Evolutionary conservation across 345 rosid species (phyloP).

Genomic region (Ceriops decandra): DNA sequence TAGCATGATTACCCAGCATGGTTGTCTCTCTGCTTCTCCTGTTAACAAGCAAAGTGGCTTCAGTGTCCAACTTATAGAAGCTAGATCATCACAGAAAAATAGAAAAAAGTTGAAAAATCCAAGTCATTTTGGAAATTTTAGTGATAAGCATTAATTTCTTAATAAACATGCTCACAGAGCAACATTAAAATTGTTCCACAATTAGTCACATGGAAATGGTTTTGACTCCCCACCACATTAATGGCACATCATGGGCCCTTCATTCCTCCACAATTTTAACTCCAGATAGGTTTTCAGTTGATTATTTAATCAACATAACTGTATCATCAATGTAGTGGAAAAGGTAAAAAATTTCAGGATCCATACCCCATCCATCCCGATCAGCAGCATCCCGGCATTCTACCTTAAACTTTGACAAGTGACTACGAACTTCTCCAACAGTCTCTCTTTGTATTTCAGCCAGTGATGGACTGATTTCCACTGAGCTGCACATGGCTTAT

Average conservation of each 20-base stretch:
- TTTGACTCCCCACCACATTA: neutral
- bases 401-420: slow-evolving; percentile 73
- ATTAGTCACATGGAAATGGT: neutral
- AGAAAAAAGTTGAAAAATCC: no score
- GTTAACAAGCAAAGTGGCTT: slow-evolving; percentile 24
- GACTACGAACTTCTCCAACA: slow-evolving; percentile 79
- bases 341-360: neutral
- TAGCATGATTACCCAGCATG: slow-evolving; percentile 96
- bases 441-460: slow-evolving; percentile 84
- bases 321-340: neutral
- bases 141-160: neutral
- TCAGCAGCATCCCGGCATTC: slow-evolving; percentile 93
- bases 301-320: neutral
- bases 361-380: slow-evolving; percentile 80
- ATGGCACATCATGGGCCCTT: neutral
- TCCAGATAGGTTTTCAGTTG: neutral
- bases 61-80: slow-evolving; percentile 16
- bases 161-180: neutral
- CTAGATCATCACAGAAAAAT: slow-evolving; percentile 2
- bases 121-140: neutral
- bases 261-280: slow-evolving; percentile 1
- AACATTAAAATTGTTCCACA: neutral
- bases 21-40: slow-evolving; percentile 70
- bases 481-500: slow-evolving; percentile 53
- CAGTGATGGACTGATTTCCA: slow-evolving; percentile 91